phyloP scores from a whole-genome alignment of 257 asterid genomes.

The Solanum pinnatisectum region DNA sequence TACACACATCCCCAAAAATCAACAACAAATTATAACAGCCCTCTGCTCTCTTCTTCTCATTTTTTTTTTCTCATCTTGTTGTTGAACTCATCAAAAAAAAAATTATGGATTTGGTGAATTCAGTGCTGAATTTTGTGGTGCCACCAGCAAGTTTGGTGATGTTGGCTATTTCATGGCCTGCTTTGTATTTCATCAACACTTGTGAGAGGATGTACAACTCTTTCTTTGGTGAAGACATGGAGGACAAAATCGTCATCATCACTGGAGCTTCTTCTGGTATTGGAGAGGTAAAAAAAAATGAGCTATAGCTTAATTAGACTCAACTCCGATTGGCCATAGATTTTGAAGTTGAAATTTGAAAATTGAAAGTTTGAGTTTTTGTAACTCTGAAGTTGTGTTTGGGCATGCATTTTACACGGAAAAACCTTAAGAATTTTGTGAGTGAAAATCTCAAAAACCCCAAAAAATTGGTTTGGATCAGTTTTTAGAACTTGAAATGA shows the following conservation, averaged over 20 bases:
- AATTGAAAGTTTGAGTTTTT: no score
- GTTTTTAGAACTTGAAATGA: neutral
- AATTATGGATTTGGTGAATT: constrained; percentile 39
- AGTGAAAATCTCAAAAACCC: no score
- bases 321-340: neutral
- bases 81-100: neutral
- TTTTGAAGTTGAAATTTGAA: no score
- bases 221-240: constrained; percentile 43
- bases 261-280: constrained; percentile 96
- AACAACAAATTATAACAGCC: neutral
- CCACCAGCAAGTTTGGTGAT: constrained; percentile 83
- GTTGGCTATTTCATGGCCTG: constrained; percentile 89
- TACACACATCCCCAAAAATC: neutral
- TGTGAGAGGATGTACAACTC: constrained; percentile 60
- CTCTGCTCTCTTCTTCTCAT: neutral
- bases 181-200: constrained; percentile 55
- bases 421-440: no score
- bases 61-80: neutral
- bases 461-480: neutral
- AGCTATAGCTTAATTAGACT: neutral
- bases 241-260: constrained; percentile 60
- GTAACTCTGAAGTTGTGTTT: no score
- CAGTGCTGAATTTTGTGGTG: constrained; percentile 47
- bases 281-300: constrained; percentile 54
- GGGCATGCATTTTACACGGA: neutral